Evolutionary conservation across 1,139 yeast species (phyloP).

Genomic region (Debaryomyces sp.): DNA sequence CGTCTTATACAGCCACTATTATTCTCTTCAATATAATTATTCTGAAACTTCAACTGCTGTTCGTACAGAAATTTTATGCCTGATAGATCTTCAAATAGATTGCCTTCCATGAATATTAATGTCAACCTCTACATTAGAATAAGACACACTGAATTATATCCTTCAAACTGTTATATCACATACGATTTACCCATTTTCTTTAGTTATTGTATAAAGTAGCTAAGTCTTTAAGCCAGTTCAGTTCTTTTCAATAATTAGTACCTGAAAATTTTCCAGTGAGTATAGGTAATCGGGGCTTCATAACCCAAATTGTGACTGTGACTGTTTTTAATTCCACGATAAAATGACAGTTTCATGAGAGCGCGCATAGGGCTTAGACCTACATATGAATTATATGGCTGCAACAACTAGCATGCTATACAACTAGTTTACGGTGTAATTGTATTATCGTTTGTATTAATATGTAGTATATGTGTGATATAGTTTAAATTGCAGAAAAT

Average conservation of each 20-base stretch:
- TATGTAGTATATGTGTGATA: not conserved
- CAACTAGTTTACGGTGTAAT: not conserved
- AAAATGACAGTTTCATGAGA: not conserved
- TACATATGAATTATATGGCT: not conserved
- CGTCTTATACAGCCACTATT: not conserved
- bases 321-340: not conserved
- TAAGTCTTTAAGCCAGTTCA: not conserved
- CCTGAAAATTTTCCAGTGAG: constrained; percentile 10
- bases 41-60: not conserved
- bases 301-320: constrained; percentile 3
- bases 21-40: not conserved
- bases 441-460: not conserved
- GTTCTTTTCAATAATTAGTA: constrained; percentile 4
- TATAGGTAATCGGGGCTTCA: not conserved
- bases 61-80: not conserved
- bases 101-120: not conserved
- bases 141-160: not conserved
- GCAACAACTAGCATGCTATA: not conserved
- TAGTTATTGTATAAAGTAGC: constrained; percentile 7
- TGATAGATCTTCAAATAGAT: not conserved
- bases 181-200: constrained; percentile 76
- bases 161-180: constrained; percentile 28
- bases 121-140: not conserved
- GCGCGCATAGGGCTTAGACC: not conserved
- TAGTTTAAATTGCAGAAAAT: not conserved